Evolutionary conservation across 352 stramenopile genomes (phyloP).

Genomic region (Pythium oligandrum): DNA sequence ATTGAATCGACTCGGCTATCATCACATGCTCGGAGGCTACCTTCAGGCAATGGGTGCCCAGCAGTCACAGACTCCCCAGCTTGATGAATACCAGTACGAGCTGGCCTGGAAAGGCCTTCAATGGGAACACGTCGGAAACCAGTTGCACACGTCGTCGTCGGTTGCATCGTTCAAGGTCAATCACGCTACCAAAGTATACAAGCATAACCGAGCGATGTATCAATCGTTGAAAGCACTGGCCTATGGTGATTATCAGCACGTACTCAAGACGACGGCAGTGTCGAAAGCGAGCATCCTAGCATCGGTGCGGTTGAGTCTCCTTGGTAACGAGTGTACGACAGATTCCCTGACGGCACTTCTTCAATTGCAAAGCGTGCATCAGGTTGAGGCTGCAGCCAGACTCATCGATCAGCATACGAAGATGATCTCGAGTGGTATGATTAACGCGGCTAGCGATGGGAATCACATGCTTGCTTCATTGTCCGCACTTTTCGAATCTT

Average conservation of each 20-base stretch:
- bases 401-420: too few relatives aligned
- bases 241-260: too few relatives aligned
- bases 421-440: too few relatives aligned
- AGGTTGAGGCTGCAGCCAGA: too few relatives aligned
- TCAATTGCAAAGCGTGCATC: slow-evolving; percentile 47
- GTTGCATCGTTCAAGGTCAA: background rate
- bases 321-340: slow-evolving; percentile 62
- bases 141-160: slow-evolving; percentile 14
- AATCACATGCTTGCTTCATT: too few relatives aligned
- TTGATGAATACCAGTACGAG: slow-evolving; percentile 66
- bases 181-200: slow-evolving; percentile 17
- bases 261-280: slow-evolving; percentile 4
- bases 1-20: slow-evolving; percentile 63
- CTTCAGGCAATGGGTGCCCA: slow-evolving; percentile 25
- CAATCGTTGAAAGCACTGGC: slow-evolving; percentile 52
- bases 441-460: too few relatives aligned
- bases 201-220: slow-evolving; percentile 52
- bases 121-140: slow-evolving; percentile 40
- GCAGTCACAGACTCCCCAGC: slow-evolving; percentile 8
- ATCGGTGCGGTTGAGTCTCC: slow-evolving; percentile 52
- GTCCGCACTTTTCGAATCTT: too few relatives aligned
- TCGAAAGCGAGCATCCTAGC: slow-evolving; percentile 51
- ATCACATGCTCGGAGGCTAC: slow-evolving; percentile 63
- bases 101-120: slow-evolving; percentile 77
- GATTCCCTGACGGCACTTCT: slow-evolving; percentile 52